These are phyloP conservation scores for Hyaloperonospora arabidopsidis DNA, from an alignment of 352 stramenopile genomes.

Conservation along the genomic window DNA sequence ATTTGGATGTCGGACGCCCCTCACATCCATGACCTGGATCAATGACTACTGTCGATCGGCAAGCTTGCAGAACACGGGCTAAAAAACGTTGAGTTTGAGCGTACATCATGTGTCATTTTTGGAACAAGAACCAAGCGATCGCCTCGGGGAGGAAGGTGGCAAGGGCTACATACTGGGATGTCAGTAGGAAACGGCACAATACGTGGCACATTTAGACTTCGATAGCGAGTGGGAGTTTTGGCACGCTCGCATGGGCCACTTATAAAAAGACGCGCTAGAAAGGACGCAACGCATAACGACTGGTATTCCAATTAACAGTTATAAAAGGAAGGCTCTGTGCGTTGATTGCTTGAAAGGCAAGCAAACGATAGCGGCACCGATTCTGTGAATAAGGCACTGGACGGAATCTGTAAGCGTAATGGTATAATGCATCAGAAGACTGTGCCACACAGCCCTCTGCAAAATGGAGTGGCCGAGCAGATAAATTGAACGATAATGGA, in stretches of 20 bases:
- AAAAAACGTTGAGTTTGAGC: conserved; percentile 12
- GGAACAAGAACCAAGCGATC: background rate
- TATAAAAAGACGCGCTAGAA: conserved; percentile 1
- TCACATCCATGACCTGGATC: conserved; percentile 12
- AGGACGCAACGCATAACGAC: background rate
- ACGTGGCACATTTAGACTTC: too few relatives aligned
- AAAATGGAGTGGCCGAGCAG: conserved; percentile 20
- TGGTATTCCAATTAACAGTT: background rate
- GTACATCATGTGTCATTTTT: background rate
- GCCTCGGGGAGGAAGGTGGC: conserved; percentile 12
- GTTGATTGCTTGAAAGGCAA: background rate
- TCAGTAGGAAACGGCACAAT: too few relatives aligned
- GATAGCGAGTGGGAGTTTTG: conserved; percentile 25
- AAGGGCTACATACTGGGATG: conserved; percentile 11
- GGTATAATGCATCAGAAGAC: conserved; percentile 9
- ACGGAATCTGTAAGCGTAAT: background rate
- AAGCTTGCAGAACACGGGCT: conserved; percentile 10
- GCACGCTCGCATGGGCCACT: conserved; percentile 20
- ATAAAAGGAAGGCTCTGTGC: background rate
- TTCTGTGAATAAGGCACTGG: conserved; percentile 16
- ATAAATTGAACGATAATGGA: conserved; percentile 26
- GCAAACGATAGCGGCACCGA: conserved; percentile 11
- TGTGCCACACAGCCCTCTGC: conserved; percentile 3
- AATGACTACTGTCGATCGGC: conserved; percentile 14
- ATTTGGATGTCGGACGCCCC: background rate